Base-by-base conservation (phyloP, 1,284 basidiomycete genomes). In the Pisolithus thermaeus region DNA sequence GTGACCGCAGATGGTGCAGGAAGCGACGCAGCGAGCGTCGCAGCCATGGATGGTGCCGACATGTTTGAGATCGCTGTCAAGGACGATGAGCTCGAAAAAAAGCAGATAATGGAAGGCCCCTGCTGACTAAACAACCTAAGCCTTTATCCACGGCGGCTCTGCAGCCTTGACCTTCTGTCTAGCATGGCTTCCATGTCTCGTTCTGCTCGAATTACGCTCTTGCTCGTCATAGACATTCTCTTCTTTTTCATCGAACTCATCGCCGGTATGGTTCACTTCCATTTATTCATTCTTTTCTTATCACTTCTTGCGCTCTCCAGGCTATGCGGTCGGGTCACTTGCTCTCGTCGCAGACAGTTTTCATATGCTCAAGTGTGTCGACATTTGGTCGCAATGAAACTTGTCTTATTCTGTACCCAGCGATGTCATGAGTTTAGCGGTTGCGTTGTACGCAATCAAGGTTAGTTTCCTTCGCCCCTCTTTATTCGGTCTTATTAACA, bases 271-370 rank as follows among this genome's bases (percentile, higher is more conserved):
- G 11, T 27, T 47, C 54, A 45, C n/a, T 32, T 14, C 37, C 36
- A 0, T 42, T 35, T 37, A n/a, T 18, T 14, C 28, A 4, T 12
- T 30, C 20, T 25, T 2, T 20, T 36, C 25, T n/a, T 43, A 8
- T 32, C 11, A 3, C 44, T 57, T 56, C 28, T 35, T 4, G 25
- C 7, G 30, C 37, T 27, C 30, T 41, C 14, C 30, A 86, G 94
- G 95, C 43, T 96, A 96, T 83, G 83, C 89, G 14, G 92, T 97
- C 52, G 93, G 93, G 37, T 97, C 94, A 0, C 82, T 97, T 1
- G 95, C 95, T 3, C 84, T 99, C 52, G 87, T 99, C 36, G 96
- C 97, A 20, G 96, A 98, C 73, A 91, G 88, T 58, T 98, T 99
- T 73, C 96, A 99, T 74, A 98, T 98, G 95, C 84, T 95, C 71